A percentile compares a stretch with the other conserved stretches of the same genome.
Conservation (phyloP, 2,329 filamentous ascomycete species). For the Westerdykella aurantiaca region DNA sequence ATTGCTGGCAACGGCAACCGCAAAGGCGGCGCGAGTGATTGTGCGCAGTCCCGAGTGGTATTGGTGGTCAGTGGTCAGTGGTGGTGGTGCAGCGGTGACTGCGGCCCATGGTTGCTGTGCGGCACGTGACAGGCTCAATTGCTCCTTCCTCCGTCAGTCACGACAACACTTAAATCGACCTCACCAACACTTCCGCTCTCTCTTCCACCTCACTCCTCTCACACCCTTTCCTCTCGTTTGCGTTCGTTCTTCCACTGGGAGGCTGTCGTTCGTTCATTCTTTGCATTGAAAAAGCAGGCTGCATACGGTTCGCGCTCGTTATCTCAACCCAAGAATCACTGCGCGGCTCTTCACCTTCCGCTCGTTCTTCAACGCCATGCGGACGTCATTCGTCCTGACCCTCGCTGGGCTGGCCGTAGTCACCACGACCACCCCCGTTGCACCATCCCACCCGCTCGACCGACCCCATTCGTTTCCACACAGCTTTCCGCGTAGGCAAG, state of each 20-base stretch:
- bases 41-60: too few species aligned
- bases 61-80: too few species aligned
- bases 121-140: background rate
- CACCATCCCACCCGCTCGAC: slow-evolving; percentile 6
- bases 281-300: too few species aligned
- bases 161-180: background rate
- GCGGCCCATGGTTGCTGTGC: too few species aligned
- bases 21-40: too few species aligned
- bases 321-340: too few species aligned
- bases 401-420: slow-evolving; percentile 19
- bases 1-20: too few species aligned
- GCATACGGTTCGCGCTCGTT: too few species aligned
- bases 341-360: too few species aligned
- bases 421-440: slow-evolving; percentile 21
- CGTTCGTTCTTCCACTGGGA: background rate
- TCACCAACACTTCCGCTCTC: background rate
- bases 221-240: background rate
- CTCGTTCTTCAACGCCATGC: slow-evolving; percentile 14
- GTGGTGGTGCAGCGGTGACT: too few species aligned
- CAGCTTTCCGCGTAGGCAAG: slow-evolving; percentile 15
- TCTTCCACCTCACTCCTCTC: background rate
- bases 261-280: too few species aligned
- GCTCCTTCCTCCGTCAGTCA: background rate
- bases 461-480: slow-evolving; percentile 9
- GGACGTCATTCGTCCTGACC: slow-evolving; percentile 14